Evolutionary conservation across 169 alveolate species (phyloP).

Genomic region (Eimeria acervulina): DNA sequence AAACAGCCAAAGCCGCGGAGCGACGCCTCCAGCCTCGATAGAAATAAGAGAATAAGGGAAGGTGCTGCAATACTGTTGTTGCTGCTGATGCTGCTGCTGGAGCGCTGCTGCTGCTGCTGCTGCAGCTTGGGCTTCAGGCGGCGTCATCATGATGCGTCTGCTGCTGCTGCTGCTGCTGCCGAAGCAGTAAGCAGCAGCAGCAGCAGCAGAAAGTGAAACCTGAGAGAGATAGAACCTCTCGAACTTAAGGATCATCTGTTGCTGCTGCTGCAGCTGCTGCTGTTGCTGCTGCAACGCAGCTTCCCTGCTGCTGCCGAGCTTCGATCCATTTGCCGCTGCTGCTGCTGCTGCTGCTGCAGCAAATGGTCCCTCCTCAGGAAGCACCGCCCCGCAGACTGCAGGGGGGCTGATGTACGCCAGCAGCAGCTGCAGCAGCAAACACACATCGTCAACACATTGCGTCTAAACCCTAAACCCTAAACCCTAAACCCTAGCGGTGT

Average conservation of each 20-base stretch:
- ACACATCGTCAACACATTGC: not conserved
- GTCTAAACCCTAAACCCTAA: slow-evolving; percentile 41
- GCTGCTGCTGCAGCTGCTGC: slow-evolving; percentile 39
- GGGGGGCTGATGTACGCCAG: slow-evolving; percentile 55
- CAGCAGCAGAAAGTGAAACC: slow-evolving; percentile 65
- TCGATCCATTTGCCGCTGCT: not conserved
- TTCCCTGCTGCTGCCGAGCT: slow-evolving; percentile 39
- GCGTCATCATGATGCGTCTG: slow-evolving; percentile 42
- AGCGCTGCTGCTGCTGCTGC: slow-evolving; percentile 71
- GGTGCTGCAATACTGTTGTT: not conserved
- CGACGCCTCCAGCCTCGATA: not conserved
- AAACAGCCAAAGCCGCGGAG: slow-evolving; percentile 35
- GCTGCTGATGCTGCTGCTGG: slow-evolving; percentile 12
- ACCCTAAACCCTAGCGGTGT: not conserved
- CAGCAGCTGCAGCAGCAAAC: slow-evolving; percentile 63
- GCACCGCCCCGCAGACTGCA: slow-evolving; percentile 59
- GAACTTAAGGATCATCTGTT: not conserved
- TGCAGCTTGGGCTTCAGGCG: slow-evolving; percentile 34
- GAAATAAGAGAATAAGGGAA: slow-evolving; percentile 11
- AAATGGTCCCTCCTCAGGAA: slow-evolving; percentile 12
- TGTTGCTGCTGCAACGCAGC: slow-evolving; percentile 49
- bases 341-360: slow-evolving; percentile 20
- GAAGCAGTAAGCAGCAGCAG: slow-evolving; percentile 65
- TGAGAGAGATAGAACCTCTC: slow-evolving; percentile 6
- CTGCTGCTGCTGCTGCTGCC: slow-evolving; percentile 70